Conservation (phyloP, 2,329 filamentous ascomycete species). For the Teratosphaeria nubilosa region DNA sequence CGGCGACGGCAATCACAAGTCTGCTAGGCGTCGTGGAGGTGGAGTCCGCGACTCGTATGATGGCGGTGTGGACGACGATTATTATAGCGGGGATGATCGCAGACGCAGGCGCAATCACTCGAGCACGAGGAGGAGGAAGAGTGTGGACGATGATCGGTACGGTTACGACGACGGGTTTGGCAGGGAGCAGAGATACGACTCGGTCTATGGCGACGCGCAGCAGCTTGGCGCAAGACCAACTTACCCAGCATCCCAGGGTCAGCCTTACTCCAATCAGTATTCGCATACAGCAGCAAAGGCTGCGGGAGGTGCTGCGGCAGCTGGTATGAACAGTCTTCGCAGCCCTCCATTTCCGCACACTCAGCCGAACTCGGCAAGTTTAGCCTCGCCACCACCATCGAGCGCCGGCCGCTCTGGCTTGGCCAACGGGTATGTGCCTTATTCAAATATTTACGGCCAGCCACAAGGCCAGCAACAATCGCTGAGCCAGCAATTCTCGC, state of each 20-base stretch:
- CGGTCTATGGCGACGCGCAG: neutral
- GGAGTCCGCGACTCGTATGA: constrained; percentile 12
- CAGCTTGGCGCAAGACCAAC: neutral
- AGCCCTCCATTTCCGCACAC: constrained; percentile 3
- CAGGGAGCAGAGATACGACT: constrained; percentile 7
- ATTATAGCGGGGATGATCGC: constrained; percentile 16
- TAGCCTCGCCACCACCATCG: neutral
- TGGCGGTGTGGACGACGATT: constrained; percentile 13
- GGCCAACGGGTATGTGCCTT: constrained; percentile 24
- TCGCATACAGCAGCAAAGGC: constrained; percentile 2
- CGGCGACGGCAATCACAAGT: constrained; percentile 12
- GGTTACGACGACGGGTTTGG: constrained; percentile 12
- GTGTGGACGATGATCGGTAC: constrained; percentile 14
- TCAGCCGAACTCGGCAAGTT: neutral
- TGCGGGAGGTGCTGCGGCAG: constrained; percentile 4
- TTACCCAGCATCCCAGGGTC: neutral
- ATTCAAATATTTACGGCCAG: constrained; percentile 25
- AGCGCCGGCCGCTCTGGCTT: constrained; percentile 1
- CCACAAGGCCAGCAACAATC: constrained; percentile 4
- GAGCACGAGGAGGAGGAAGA: constrained; percentile 5
- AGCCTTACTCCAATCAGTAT: neutral
- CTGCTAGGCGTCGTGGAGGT: constrained; percentile 2
- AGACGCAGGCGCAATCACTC: constrained; percentile 7
- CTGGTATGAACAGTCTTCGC: constrained; percentile 1
- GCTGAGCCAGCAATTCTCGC: constrained; percentile 1